Evolutionary conservation across 495 filamentous ascomycete genomes (phyloP).

Genomic region (Trichocladium uniseriatum): DNA sequence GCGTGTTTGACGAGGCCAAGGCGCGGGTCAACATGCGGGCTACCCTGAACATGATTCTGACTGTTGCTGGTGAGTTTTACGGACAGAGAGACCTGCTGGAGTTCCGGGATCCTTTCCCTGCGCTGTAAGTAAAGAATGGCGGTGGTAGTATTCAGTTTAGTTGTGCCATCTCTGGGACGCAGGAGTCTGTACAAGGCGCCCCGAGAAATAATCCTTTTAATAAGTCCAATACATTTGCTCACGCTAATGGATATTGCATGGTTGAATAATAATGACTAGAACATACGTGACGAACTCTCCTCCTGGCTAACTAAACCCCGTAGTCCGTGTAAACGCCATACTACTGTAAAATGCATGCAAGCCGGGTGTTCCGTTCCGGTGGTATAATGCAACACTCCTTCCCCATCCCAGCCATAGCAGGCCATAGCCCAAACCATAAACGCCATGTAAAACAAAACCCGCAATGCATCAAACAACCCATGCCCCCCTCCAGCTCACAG

Average conservation of each 20-base stretch:
- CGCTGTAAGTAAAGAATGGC: slow-evolving; percentile 9
- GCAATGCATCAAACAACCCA: not conserved
- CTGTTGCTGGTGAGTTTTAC: slow-evolving; percentile 79
- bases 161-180: not conserved
- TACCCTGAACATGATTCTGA: slow-evolving; percentile 86
- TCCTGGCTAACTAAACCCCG: not conserved
- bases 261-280: not conserved
- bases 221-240: not conserved
- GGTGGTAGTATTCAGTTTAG: not conserved
- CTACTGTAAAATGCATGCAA: slow-evolving; percentile 7
- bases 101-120: slow-evolving; percentile 48
- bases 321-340: too few species aligned
- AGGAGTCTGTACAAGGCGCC: too few species aligned
- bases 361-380: not conserved
- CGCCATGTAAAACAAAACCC: not conserved
- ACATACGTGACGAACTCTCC: not conserved
- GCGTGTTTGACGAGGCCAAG: slow-evolving; percentile 21
- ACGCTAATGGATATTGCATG: slow-evolving; percentile 2
- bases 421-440: not conserved
- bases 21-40: slow-evolving; percentile 39
- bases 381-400: slow-evolving; percentile 7
- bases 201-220: not conserved
- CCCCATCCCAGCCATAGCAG: not conserved
- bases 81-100: slow-evolving; percentile 82
- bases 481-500: not conserved